Percentiles rank a stretch among this genome's conserved stretches.
Evolutionary conservation across 768 basidiomycete species (phyloP).

Genomic region (Tubosaeta sp.): DNA sequence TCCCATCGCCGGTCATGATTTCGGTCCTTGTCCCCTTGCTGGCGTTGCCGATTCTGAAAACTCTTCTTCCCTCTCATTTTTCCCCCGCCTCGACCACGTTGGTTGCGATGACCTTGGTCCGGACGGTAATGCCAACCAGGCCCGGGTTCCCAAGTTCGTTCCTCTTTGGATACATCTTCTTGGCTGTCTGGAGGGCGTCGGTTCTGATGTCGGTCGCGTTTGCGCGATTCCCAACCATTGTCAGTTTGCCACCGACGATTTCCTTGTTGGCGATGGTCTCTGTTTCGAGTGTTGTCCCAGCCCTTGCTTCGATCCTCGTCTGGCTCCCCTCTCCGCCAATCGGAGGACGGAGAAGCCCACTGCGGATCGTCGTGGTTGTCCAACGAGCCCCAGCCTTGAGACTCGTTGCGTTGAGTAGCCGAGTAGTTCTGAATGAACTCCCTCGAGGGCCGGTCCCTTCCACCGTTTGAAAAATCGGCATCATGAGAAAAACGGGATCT

Average conservation of each 20-base stretch:
- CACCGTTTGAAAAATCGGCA: constrained; percentile 38
- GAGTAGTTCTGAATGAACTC: constrained; percentile 44
- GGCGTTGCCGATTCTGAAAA: constrained; percentile 31
- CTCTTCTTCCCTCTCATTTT: constrained; percentile 37
- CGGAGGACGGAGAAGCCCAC: constrained; percentile 43
- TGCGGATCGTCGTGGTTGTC: constrained; percentile 39
- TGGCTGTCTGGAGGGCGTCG: constrained; percentile 29
- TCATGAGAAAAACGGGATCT: constrained; percentile 36
- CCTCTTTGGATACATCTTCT: constrained; percentile 34
- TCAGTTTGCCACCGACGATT: constrained; percentile 33
- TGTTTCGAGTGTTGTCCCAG: constrained; percentile 34
- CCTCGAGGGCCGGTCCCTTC: constrained; percentile 43
- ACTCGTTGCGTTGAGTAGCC: constrained; percentile 44
- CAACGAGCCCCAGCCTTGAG: constrained; percentile 39
- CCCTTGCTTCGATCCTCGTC: constrained; percentile 37
- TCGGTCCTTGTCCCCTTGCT: constrained; percentile 26
- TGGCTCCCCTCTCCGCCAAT: constrained; percentile 36
- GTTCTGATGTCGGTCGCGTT: constrained; percentile 42
- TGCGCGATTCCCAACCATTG: constrained; percentile 51
- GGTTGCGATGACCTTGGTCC: constrained; percentile 36
- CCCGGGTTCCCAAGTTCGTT: constrained; percentile 71
- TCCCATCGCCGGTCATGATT: constrained; percentile 28
- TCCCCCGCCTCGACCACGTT: constrained; percentile 36
- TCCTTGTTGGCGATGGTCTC: constrained; percentile 31
- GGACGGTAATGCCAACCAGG: constrained; percentile 57